phyloP scores from a whole-genome alignment of 257 asterid genomes.

The Apocynum venetum region DNA sequence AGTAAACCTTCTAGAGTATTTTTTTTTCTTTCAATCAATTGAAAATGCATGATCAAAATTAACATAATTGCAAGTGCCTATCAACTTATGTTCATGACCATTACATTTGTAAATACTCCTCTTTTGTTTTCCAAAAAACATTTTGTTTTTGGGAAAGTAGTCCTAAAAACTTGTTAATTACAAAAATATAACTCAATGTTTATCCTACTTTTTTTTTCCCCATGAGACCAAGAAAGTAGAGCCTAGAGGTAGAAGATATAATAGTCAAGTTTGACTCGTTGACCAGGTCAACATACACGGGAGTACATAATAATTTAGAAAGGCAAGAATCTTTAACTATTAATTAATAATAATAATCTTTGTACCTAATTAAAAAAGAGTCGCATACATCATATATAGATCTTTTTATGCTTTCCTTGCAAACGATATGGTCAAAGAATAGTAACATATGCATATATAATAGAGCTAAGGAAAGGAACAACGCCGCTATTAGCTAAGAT shows the following conservation, averaged over 20 bases:
- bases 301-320: not conserved
- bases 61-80: too few species aligned
- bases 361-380: constrained; percentile 15
- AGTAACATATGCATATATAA: not conserved
- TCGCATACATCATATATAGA: not conserved
- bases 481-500: not conserved
- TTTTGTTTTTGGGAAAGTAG: too few species aligned
- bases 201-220: too few species aligned
- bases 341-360: not conserved
- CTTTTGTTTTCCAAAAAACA: too few species aligned
- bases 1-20: too few species aligned
- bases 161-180: too few species aligned
- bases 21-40: too few species aligned
- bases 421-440: constrained; percentile 15
- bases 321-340: not conserved
- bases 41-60: too few species aligned
- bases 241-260: not conserved
- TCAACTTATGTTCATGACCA: too few species aligned
- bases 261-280: not conserved
- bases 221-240: too few species aligned
- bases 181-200: too few species aligned
- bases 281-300: not conserved
- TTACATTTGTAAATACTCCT: too few species aligned
- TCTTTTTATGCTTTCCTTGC: not conserved
- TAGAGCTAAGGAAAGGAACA: not conserved